These are phyloP conservation scores for Podosphaera xanthii DNA, from an alignment of 2,329 filamentous ascomycete species.

Conservation along the genomic window DNA sequence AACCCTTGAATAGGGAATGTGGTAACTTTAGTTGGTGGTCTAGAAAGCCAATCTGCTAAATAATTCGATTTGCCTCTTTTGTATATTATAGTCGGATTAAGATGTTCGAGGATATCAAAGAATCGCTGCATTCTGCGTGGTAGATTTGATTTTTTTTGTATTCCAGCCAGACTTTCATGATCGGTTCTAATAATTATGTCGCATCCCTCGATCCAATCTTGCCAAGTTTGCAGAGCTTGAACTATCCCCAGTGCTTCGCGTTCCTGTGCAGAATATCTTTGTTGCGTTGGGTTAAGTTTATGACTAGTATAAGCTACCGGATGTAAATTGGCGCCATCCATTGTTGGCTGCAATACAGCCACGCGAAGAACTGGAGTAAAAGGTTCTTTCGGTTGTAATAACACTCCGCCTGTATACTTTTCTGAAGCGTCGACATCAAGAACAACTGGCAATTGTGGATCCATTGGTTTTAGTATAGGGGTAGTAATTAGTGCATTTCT, in stretches of 20 bases:
- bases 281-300: not conserved
- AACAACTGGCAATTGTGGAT: not conserved
- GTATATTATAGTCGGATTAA: constrained; percentile 1
- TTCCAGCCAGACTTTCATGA: not conserved
- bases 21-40: not conserved
- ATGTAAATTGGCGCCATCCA: not conserved
- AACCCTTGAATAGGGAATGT: not conserved
- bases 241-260: not conserved
- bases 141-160: not conserved
- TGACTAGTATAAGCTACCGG: not conserved
- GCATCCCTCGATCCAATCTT: not conserved
- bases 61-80: not conserved
- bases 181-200: not conserved
- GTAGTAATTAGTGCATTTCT: not conserved
- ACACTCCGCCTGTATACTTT: not conserved
- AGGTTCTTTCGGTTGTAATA: not conserved
- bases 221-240: not conserved
- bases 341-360: not conserved
- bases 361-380: not conserved
- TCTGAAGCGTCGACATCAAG: not conserved
- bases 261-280: not conserved
- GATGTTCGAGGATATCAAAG: not conserved
- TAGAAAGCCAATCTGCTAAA: not conserved
- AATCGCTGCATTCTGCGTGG: not conserved
- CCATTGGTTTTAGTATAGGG: not conserved